A percentile compares a stretch with the other conserved stretches of the same genome.
phyloP scores from a whole-genome alignment of 106 monocot species.

The Dioscorea zingiberensis region DNA sequence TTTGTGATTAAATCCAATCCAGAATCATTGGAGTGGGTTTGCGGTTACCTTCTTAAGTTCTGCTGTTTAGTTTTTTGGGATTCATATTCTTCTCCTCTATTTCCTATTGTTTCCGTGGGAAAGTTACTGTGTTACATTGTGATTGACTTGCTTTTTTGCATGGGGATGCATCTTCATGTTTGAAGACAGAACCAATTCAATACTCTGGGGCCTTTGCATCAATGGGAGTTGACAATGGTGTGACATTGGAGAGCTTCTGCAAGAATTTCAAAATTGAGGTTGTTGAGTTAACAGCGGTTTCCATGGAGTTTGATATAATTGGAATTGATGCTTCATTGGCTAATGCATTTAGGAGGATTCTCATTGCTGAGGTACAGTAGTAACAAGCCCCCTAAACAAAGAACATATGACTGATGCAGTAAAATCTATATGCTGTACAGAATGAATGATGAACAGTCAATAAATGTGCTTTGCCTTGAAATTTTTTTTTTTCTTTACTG shows the following conservation, averaged over 20 bases:
- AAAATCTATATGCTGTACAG: too few relatives aligned
- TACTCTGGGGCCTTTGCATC: constrained; percentile 80
- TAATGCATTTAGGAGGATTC: constrained; percentile 91
- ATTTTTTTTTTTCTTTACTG: too few relatives aligned
- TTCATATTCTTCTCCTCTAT: not conserved
- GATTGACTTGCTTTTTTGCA: too few relatives aligned
- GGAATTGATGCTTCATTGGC: constrained; percentile 91
- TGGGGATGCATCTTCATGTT: not conserved
- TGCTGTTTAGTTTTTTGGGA: not conserved
- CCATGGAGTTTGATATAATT: constrained; percentile 94
- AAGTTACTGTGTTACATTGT: too few relatives aligned
- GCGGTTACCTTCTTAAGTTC: not conserved
- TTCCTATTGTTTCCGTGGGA: too few relatives aligned
- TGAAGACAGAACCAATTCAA: constrained; percentile 74
- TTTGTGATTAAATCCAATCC: too few relatives aligned
- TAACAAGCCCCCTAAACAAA: not conserved
- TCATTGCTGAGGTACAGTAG: constrained; percentile 77
- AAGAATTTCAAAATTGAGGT: constrained; percentile 61
- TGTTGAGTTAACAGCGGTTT: constrained; percentile 49
- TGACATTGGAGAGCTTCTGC: constrained; percentile 42
- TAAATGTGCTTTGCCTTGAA: too few relatives aligned
- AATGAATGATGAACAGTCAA: too few relatives aligned
- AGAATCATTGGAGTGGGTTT: not conserved
- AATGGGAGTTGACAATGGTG: constrained; percentile 72
- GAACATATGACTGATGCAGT: too few relatives aligned